Conservation (phyloP, 768 basidiomycete genomes). For the Trichaptum fuscoviolaceum region DNA sequence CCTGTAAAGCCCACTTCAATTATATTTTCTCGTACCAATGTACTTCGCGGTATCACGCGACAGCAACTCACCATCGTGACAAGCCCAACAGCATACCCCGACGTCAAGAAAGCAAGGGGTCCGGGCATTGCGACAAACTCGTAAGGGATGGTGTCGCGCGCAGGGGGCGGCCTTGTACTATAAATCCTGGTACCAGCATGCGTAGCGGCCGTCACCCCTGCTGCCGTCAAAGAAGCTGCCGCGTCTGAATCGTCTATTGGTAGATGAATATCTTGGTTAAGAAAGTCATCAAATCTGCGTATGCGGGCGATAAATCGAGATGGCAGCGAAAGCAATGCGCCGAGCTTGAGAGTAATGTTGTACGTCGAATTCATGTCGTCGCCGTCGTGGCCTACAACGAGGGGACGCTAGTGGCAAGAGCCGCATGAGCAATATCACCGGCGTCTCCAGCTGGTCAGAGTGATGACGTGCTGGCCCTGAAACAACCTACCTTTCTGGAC, state of each 20-base stretch:
- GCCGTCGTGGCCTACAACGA: conserved; percentile 1
- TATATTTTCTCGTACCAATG: not conserved
- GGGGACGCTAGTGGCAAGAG: not conserved
- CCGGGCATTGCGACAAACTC: conserved; percentile 37
- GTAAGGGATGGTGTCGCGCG: conserved; percentile 12
- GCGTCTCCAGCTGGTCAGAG: not conserved
- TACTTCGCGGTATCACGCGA: not conserved
- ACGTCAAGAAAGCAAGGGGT: conserved; percentile 69
- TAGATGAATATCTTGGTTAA: conserved; percentile 18
- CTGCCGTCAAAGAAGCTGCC: conserved; percentile 8
- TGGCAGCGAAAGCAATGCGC: conserved; percentile 35
- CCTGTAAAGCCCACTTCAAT: conserved; percentile 32
- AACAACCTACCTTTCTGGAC: not conserved
- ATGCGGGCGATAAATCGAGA: conserved; percentile 35
- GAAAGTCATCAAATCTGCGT: conserved; percentile 28
- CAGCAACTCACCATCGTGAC: conserved; percentile 50
- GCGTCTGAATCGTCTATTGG: conserved; percentile 5
- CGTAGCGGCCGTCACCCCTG: not conserved
- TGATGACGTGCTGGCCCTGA: conserved; percentile 1
- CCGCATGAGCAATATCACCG: conserved; percentile 1
- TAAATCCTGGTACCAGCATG: conserved; percentile 3
- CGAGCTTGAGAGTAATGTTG: conserved; percentile 21
- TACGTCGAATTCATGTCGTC: conserved; percentile 7
- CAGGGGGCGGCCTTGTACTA: not conserved
- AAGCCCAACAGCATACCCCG: conserved; percentile 64